These are phyloP conservation scores for Cystofilobasidium macerans DNA, from an alignment of 768 basidiomycete genomes.

Conservation along the genomic window DNA sequence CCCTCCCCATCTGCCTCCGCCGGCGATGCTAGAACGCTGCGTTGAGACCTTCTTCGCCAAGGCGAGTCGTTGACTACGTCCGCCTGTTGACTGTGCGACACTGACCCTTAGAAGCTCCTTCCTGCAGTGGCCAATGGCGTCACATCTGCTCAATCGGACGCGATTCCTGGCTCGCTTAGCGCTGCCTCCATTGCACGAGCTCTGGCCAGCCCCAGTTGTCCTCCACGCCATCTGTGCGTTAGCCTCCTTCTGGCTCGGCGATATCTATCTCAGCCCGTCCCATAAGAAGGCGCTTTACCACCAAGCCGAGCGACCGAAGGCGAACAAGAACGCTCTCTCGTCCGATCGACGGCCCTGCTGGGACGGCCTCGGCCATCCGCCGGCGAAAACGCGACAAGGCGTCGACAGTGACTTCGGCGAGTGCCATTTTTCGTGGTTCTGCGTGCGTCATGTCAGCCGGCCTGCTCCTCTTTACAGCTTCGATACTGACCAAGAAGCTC, in stretches of 20 bases:
- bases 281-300: background rate
- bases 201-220: constrained; percentile 42
- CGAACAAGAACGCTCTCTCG: background rate
- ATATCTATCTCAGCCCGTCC: background rate
- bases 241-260: constrained; percentile 51
- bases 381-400: background rate
- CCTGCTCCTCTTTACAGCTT: background rate
- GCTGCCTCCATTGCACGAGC: constrained; percentile 55
- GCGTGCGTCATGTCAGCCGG: background rate
- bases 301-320: background rate
- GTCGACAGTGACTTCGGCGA: background rate
- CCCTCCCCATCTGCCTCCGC: background rate
- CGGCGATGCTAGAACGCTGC: constrained; percentile 30
- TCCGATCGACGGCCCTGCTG: background rate
- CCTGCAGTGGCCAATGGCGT: constrained; percentile 52
- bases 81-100: too few species aligned
- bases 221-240: constrained; percentile 77
- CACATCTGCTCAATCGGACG: constrained; percentile 55
- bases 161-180: constrained; percentile 56
- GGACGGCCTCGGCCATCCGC: background rate
- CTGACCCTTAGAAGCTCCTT: too few species aligned
- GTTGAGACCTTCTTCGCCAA: constrained; percentile 69
- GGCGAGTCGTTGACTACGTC: background rate
- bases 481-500: background rate
- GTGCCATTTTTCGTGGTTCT: background rate